These are phyloP conservation scores for Xylaria cubensis DNA, from an alignment of 495 filamentous ascomycete species.

Conservation along the genomic window DNA sequence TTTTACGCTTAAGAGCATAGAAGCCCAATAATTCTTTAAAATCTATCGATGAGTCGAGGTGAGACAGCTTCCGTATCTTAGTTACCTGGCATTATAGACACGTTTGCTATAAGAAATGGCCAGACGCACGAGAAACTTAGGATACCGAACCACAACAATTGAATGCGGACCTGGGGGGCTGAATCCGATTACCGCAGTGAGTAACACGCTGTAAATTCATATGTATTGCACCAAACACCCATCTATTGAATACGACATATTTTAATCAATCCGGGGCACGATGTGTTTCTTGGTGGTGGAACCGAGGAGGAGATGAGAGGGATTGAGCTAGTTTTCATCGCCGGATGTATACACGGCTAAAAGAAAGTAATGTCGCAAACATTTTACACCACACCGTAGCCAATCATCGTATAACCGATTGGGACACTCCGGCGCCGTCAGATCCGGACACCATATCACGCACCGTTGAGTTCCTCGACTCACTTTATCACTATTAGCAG, in stretches of 20 bases:
- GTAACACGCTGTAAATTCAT: neutral
- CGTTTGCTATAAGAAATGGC: neutral
- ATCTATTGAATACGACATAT: neutral
- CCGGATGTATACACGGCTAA: slow-evolving; percentile 16
- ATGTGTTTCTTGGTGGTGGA: neutral
- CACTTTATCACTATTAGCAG: neutral
- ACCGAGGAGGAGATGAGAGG: slow-evolving; percentile 7
- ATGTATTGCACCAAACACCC: neutral
- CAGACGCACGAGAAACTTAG: neutral
- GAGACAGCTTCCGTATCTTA: neutral
- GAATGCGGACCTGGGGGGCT: neutral
- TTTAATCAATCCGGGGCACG: neutral
- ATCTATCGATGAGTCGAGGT: neutral
- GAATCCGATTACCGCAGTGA: neutral
- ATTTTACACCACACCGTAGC: neutral
- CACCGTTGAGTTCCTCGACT: too few species aligned
- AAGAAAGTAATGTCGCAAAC: neutral
- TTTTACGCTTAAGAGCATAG: neutral
- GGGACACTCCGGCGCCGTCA: slow-evolving; percentile 1
- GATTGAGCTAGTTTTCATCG: slow-evolving; percentile 8
- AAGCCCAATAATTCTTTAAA: neutral
- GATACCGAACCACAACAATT: neutral
- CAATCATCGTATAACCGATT: neutral
- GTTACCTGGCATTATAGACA: neutral
- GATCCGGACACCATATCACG: neutral